Conservation (phyloP, 1,139 yeast species). For the Ogataea hybrid region DNA sequence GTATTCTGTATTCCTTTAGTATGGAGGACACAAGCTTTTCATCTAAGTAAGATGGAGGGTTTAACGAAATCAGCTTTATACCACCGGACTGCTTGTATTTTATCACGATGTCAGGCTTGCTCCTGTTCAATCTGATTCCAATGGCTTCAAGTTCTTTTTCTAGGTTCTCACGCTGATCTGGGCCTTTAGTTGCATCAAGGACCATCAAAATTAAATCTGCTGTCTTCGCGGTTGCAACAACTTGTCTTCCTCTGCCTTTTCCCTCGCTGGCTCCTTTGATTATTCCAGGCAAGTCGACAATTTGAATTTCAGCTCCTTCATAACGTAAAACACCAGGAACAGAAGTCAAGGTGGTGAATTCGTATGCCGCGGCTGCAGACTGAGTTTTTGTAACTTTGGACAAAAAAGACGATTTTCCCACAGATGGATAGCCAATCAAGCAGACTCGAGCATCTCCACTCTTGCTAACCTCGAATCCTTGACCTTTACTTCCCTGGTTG, state of each 20-base stretch:
- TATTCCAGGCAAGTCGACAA: slow-evolving; percentile 95
- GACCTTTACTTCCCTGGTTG: slow-evolving; percentile 54
- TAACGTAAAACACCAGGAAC: slow-evolving; percentile 95
- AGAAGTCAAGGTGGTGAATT: slow-evolving; percentile 93
- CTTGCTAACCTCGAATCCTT: slow-evolving; percentile 93
- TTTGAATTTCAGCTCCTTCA: slow-evolving; percentile 95
- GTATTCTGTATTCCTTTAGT: no score
- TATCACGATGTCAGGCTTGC: no score
- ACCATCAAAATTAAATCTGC: slow-evolving; percentile 93
- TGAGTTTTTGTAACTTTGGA: slow-evolving; percentile 88
- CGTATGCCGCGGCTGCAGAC: slow-evolving; percentile 92
- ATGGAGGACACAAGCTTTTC: no score
- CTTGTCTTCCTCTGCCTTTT: slow-evolving; percentile 97
- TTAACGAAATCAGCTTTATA: no score
- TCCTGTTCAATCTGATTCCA: no score
- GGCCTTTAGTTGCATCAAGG: slow-evolving; percentile 91
- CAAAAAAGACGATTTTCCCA: slow-evolving; percentile 90
- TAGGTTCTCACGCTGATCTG: slow-evolving; percentile 82
- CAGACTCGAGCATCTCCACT: slow-evolving; percentile 97
- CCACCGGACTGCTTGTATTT: no score
- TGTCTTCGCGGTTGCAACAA: slow-evolving; percentile 92
- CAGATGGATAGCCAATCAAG: slow-evolving; percentile 95
- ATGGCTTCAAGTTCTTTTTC: no score
- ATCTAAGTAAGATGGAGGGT: no score
- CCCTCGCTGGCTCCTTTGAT: slow-evolving; percentile 97